Percentiles rank a stretch among this genome's conserved stretches.
Conservation (phyloP, 2,329 filamentous ascomycete species). For the Apiospora rasikravindrae region DNA sequence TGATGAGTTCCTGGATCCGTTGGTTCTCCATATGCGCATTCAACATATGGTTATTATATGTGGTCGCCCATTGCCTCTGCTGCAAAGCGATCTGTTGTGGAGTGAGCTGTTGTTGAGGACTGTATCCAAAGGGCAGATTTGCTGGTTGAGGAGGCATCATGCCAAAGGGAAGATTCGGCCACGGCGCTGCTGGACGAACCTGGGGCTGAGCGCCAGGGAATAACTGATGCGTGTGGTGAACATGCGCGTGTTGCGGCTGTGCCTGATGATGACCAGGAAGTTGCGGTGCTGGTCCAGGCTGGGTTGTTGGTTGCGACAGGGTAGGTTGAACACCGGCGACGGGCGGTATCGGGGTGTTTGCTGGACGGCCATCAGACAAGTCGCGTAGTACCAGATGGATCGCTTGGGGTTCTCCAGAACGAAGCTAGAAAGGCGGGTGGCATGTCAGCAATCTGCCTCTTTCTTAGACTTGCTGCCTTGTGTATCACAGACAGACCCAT, state of each 20-base stretch:
- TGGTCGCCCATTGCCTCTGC: slow-evolving; percentile 29
- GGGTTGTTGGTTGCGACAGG: slow-evolving; percentile 22
- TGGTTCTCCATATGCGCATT: slow-evolving; percentile 43
- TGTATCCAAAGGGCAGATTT: slow-evolving; percentile 21
- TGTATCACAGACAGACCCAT: background rate
- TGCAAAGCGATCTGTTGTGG: background rate
- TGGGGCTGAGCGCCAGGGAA: slow-evolving; percentile 23
- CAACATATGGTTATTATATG: slow-evolving; percentile 51
- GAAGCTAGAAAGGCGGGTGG: slow-evolving; percentile 5
- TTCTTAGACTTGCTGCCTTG: background rate
- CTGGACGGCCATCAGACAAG: slow-evolving; percentile 32
- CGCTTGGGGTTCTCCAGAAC: slow-evolving; percentile 31
- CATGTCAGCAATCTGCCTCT: slow-evolving; percentile 17
- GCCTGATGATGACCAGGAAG: slow-evolving; percentile 22
- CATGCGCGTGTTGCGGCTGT: slow-evolving; percentile 22
- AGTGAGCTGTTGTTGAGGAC: background rate
- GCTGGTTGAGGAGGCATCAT: slow-evolving; percentile 18
- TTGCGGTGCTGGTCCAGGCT: slow-evolving; percentile 25
- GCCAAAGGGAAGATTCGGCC: slow-evolving; percentile 31
- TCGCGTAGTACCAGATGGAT: slow-evolving; percentile 43
- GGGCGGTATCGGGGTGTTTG: slow-evolving; percentile 26
- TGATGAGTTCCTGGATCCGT: slow-evolving; percentile 43
- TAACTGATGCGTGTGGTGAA: slow-evolving; percentile 23
- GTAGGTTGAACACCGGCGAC: slow-evolving; percentile 21
- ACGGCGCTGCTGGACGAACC: slow-evolving; percentile 24